Evolutionary conservation across 257 asterid species (phyloP).

Genomic region (Nemophila menziesii): DNA sequence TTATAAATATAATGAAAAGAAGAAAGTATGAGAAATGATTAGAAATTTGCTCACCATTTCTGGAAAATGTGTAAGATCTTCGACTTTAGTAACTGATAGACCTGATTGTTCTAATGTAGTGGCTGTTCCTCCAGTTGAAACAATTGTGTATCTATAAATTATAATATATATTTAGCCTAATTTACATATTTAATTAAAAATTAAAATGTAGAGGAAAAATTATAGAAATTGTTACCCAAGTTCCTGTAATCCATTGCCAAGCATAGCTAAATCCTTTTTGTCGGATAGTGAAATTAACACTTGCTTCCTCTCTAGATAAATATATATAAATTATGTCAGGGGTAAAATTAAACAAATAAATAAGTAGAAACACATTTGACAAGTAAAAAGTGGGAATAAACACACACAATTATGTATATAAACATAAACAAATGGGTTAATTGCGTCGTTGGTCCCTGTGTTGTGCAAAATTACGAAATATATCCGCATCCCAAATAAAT

Average conservation of each 20-base stretch:
- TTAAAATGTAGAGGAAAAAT: background rate
- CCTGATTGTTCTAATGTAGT: conserved; percentile 68
- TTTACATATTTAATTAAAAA: background rate
- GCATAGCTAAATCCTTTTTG: conserved; percentile 64
- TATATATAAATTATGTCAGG: too few relatives aligned
- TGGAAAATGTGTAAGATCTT: conserved; percentile 81
- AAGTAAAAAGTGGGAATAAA: too few relatives aligned
- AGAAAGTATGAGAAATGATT: background rate
- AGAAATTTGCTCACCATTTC: conserved; percentile 57
- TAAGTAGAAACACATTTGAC: too few relatives aligned
- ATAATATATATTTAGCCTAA: background rate
- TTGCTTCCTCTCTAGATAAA: conserved; percentile 46
- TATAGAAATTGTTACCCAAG: conserved; percentile 47
- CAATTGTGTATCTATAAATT: conserved; percentile 54
- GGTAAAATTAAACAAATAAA: too few relatives aligned
- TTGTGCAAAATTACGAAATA: background rate
- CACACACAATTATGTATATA: background rate
- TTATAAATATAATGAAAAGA: background rate
- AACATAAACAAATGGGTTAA: background rate
- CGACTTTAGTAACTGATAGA: conserved; percentile 82
- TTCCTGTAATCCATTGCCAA: conserved; percentile 73
- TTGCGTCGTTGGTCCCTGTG: background rate
- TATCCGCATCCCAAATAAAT: background rate
- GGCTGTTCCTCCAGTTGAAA: conserved; percentile 97
- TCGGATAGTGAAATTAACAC: conserved; percentile 86